Percentiles rank a stretch among this genome's conserved stretches.
Evolutionary conservation across 2,329 filamentous ascomycete genomes (phyloP).

Genomic region (Paracorniculantispora psalliotae): DNA sequence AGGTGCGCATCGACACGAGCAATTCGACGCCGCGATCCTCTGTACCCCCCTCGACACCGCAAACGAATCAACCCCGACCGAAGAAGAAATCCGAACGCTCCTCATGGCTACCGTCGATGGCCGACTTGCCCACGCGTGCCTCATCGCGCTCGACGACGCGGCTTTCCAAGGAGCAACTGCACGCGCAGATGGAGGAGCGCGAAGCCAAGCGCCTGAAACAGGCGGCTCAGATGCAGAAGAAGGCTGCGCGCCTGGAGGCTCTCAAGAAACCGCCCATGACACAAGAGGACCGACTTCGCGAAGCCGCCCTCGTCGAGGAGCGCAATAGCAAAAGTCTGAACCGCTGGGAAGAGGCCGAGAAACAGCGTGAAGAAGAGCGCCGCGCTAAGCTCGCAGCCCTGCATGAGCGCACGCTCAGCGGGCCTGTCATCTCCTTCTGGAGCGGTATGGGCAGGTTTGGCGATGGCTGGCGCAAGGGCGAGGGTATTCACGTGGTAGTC

Average conservation of each 20-base stretch:
- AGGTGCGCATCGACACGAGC: constrained; percentile 63
- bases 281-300: constrained; percentile 76
- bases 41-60: constrained; percentile 28
- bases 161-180: constrained; percentile 55
- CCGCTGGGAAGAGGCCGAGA: constrained; percentile 90
- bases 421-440: constrained; percentile 87
- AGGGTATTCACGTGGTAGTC: constrained; percentile 61
- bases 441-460: constrained; percentile 84
- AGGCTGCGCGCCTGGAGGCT: constrained; percentile 65
- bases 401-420: constrained; percentile 79
- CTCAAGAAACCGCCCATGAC: constrained; percentile 77
- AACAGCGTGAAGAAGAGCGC: constrained; percentile 78
- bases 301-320: constrained; percentile 78
- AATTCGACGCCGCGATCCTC: constrained; percentile 25
- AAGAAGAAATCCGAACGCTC: constrained; percentile 58
- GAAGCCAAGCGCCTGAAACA: constrained; percentile 67
- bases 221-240: constrained; percentile 61
- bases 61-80: constrained; percentile 38
- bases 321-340: constrained; percentile 86
- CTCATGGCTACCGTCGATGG: constrained; percentile 52
- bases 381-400: constrained; percentile 79
- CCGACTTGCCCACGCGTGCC: constrained; percentile 53
- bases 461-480: constrained; percentile 66
- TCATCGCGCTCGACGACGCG: constrained; percentile 55
- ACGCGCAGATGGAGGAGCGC: constrained; percentile 69